Percentiles rank a stretch among this genome's conserved stretches.
phyloP scores from a whole-genome alignment of 257 asterid genomes.

The Jaltomata sinuosa region DNA sequence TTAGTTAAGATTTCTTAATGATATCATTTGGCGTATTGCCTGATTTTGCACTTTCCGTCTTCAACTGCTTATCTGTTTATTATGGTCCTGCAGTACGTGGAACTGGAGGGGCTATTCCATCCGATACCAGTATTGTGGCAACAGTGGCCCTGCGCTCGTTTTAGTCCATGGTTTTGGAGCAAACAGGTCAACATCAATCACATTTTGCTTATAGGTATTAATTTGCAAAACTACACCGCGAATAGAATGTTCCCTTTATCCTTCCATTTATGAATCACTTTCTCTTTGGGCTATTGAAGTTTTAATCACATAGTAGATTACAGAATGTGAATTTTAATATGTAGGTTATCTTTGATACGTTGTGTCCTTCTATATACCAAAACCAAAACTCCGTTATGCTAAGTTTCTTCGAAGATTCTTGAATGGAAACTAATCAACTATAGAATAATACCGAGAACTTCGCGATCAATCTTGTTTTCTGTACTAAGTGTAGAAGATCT shows the following conservation, averaged over 20 bases:
- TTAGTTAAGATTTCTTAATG: background rate
- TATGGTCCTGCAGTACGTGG: constrained; percentile 52
- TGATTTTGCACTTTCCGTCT: background rate
- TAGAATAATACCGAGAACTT: background rate
- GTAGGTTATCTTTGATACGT: background rate
- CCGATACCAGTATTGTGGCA: constrained; percentile 73
- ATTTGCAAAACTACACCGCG: constrained; percentile 13
- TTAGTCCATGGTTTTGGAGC: constrained; percentile 98
- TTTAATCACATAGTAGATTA: background rate
- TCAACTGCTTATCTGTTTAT: background rate
- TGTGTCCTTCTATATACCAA: background rate
- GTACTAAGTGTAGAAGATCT: background rate
- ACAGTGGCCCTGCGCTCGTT: constrained; percentile 74
- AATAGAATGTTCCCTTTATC: background rate
- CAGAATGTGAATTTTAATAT: background rate
- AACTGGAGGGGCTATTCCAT: constrained; percentile 79
- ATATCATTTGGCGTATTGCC: background rate
- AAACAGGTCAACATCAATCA: constrained; percentile 85
- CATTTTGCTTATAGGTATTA: constrained; percentile 55
- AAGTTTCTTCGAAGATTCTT: background rate
- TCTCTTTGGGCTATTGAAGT: background rate
- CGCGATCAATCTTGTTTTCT: background rate
- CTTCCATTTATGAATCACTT: background rate
- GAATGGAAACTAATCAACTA: background rate
- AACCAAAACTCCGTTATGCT: background rate